Percentiles rank a stretch among this genome's conserved stretches.
These are phyloP conservation scores for Malus domestica DNA, from an alignment of 306 rosid genomes.

Conservation along the genomic window DNA sequence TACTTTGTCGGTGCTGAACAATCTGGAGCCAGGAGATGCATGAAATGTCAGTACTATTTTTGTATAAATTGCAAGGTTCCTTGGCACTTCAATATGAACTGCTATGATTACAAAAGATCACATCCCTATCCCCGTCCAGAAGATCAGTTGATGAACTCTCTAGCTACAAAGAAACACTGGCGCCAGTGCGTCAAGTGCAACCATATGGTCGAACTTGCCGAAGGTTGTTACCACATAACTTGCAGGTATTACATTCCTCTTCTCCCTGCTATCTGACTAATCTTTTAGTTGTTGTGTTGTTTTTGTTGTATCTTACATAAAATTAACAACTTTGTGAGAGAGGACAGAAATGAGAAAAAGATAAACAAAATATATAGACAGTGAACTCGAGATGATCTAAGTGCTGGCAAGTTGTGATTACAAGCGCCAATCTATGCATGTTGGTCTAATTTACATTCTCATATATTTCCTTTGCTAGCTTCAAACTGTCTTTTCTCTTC, in stretches of 20 bases:
- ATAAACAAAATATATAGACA: background rate
- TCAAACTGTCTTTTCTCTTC: background rate
- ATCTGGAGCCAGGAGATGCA: constrained; percentile 47
- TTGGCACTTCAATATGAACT: constrained; percentile 56
- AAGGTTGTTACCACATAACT: constrained; percentile 89
- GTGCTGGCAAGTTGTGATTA: too few relatives aligned
- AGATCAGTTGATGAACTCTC: constrained; percentile 52
- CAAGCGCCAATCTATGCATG: background rate
- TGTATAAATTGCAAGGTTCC: constrained; percentile 72
- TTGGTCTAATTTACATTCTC: too few relatives aligned
- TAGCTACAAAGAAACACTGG: constrained; percentile 56
- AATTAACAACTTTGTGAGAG: background rate
- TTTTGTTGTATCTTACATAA: background rate
- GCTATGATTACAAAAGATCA: constrained; percentile 33
- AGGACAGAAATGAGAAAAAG: background rate
- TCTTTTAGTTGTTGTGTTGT: background rate
- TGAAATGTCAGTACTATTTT: constrained; percentile 59
- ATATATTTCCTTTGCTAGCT: background rate
- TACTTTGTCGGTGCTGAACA: constrained; percentile 11
- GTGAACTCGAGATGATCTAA: too few relatives aligned
- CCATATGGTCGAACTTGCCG: constrained; percentile 77
- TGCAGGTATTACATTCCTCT: constrained; percentile 54
- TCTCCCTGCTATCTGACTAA: background rate
- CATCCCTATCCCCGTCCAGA: constrained; percentile 40
- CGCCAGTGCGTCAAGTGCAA: constrained; percentile 65